A percentile compares a stretch with the other conserved stretches of the same genome.
Evolutionary conservation across 164 flowering plant genomes (phyloP).

Genomic region (Nymphaea thermarum): DNA sequence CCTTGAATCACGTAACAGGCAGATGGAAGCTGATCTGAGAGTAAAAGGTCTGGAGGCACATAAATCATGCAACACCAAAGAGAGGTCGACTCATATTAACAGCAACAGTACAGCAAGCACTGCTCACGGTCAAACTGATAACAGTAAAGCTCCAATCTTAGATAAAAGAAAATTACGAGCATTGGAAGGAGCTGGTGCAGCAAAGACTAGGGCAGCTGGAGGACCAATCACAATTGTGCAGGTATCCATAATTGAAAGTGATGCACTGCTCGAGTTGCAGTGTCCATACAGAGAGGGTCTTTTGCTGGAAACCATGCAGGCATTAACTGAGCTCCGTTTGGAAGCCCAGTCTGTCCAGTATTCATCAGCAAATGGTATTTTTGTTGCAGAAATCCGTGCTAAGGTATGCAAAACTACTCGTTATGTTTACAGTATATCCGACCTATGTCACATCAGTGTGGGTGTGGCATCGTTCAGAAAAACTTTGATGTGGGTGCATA

Average conservation of each 20-base stretch:
- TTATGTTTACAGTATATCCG: too few relatives aligned
- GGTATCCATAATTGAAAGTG: constrained; percentile 87
- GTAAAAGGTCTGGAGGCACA: constrained; percentile 8
- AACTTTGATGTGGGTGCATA: too few relatives aligned
- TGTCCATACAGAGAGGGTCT: constrained; percentile 65
- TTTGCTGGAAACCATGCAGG: constrained; percentile 65
- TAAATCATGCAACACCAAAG: constrained; percentile 13
- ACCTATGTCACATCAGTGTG: too few relatives aligned
- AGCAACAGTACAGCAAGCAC: not conserved
- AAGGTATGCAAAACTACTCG: constrained; percentile 37
- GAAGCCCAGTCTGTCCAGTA: constrained; percentile 65
- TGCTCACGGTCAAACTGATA: not conserved
- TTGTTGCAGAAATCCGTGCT: constrained; percentile 80
- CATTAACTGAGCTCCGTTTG: constrained; percentile 46
- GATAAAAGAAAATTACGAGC: constrained; percentile 57
- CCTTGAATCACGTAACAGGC: constrained; percentile 41
- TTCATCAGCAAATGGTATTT: constrained; percentile 37
- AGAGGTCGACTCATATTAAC: constrained; percentile 5
- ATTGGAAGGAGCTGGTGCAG: constrained; percentile 31
- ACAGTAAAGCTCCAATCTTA: constrained; percentile 7
- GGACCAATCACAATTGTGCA: constrained; percentile 24
- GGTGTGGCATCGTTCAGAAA: too few relatives aligned
- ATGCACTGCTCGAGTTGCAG: constrained; percentile 73
- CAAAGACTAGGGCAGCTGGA: constrained; percentile 31
- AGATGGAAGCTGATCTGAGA: constrained; percentile 26